Percentiles rank a stretch among this genome's conserved stretches.
These are phyloP conservation scores for Kregervanrija pseudodelftensis DNA, from an alignment of 805 yeast species.

Conservation along the genomic window DNA sequence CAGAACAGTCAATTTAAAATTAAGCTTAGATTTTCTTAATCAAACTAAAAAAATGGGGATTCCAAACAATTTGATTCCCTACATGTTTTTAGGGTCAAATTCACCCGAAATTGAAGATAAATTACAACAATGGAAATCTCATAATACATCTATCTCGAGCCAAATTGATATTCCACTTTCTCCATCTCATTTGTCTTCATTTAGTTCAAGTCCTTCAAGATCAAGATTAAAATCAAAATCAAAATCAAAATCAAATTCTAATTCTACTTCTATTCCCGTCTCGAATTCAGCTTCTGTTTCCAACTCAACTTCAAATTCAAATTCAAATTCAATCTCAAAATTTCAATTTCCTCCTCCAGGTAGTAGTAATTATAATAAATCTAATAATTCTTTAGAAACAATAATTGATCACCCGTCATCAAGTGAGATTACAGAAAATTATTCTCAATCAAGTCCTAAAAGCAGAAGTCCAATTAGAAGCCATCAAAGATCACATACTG, in stretches of 20 bases:
- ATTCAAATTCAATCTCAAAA: neutral
- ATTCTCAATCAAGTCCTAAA: no score
- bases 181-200: slow-evolving; percentile 4
- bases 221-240: neutral
- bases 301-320: neutral
- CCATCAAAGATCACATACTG: slow-evolving; percentile 24
- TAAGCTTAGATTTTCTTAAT: slow-evolving; percentile 32
- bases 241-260: slow-evolving; percentile 1
- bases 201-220: neutral
- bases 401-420: neutral
- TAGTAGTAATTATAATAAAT: no score
- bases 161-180: neutral
- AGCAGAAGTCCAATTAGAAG: neutral
- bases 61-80: slow-evolving; percentile 21
- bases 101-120: neutral
- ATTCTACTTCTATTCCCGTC: neutral
- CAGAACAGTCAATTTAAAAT: slow-evolving; percentile 26
- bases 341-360: neutral
- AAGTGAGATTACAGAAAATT: neutral
- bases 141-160: neutral
- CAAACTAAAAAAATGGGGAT: slow-evolving; percentile 18
- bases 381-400: neutral
- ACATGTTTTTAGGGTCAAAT: slow-evolving; percentile 10
- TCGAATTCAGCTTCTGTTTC: neutral
- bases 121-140: slow-evolving; percentile 4